Evolutionary conservation across 257 asterid species (phyloP), one percentile per base, ranked within the genome.

Genomic region (Rubia yunnanensis): DNA sequence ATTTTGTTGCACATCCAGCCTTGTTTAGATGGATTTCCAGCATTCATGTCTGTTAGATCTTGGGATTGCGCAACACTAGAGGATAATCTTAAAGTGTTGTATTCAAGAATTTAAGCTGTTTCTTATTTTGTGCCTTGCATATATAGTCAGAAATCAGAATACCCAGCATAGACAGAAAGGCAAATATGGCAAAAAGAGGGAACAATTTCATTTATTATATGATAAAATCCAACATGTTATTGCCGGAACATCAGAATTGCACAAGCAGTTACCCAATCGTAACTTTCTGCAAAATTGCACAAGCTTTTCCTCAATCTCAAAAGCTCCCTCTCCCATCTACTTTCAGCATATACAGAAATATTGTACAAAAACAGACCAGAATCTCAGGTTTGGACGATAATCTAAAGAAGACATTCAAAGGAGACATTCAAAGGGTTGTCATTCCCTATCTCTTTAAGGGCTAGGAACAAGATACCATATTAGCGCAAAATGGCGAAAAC

Each of bases 221-320:
- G 55, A 10, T n/a, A 13, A 41, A 41, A 41, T 41, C 50, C 50
- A 44, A 15, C 20, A 41, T 41, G 49, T 0, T 41, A 32, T 3
- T n/a, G n/a, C n/a, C n/a, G n/a, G n/a, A n/a, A n/a, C 6, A 41
- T 41, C 49, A 41, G n/a, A 41, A 39, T 39, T 13, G 56, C 18
- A n/a, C 56, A 50, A 9, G 5, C 32, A 22, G 14, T 30, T 3
- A 24, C 52, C 50, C 7, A 49, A 35, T 34, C 28, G 38, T 48
- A n/a, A 60, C 18, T 36, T n/a, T 7, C 57, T 62, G 64, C 58
- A 36, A 63, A 70, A 53, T 7, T 63, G n/a, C 44, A n/a, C 18
- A 18, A 59, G 1, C 49, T 36, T 23, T 61, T 27, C 11, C 53
- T 26, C 18, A 30, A 48, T 44, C 5, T 15, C 41, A 60, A 58